phyloP scores from a whole-genome alignment of 805 yeast genomes.

The Citeromyces matritensis region DNA sequence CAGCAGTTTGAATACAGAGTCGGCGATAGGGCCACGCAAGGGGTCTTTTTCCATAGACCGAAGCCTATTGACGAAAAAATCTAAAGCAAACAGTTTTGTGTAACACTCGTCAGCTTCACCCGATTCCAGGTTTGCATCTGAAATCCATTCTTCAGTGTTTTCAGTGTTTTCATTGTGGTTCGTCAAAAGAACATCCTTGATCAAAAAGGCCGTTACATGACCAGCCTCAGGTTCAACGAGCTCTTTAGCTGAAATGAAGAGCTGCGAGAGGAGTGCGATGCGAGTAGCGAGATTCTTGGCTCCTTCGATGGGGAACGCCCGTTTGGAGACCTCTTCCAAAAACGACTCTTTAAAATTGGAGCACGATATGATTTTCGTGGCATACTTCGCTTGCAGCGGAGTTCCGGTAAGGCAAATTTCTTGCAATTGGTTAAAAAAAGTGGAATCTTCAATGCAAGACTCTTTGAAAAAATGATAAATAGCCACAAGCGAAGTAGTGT shows the following conservation, averaged over 20 bases:
- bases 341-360: conserved; percentile 23
- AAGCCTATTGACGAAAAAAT: conserved; percentile 46
- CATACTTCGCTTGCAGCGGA: conserved; percentile 48
- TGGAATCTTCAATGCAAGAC: conserved; percentile 26
- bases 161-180: conserved; percentile 24
- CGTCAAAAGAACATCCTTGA: conserved; percentile 43
- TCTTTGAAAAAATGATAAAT: conserved; percentile 41
- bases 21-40: conserved; percentile 27
- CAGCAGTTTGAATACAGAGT: conserved; percentile 54
- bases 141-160: conserved; percentile 11
- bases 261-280: conserved; percentile 43
- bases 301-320: conserved; percentile 34
- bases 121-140: conserved; percentile 8
- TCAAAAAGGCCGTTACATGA: conserved; percentile 42
- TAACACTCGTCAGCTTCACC: conserved; percentile 6
- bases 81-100: conserved; percentile 23
- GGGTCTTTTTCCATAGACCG: conserved; percentile 20
- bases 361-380: conserved; percentile 36
- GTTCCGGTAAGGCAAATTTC: conserved; percentile 34
- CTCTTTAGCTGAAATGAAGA: conserved; percentile 31
- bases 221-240: conserved; percentile 32
- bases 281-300: conserved; percentile 30
- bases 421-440: conserved; percentile 27
- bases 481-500: conserved; percentile 25
- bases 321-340: conserved; percentile 20